phyloP scores from a whole-genome alignment of 768 basidiomycete species.

The Trichaptum fuscoviolaceum region DNA sequence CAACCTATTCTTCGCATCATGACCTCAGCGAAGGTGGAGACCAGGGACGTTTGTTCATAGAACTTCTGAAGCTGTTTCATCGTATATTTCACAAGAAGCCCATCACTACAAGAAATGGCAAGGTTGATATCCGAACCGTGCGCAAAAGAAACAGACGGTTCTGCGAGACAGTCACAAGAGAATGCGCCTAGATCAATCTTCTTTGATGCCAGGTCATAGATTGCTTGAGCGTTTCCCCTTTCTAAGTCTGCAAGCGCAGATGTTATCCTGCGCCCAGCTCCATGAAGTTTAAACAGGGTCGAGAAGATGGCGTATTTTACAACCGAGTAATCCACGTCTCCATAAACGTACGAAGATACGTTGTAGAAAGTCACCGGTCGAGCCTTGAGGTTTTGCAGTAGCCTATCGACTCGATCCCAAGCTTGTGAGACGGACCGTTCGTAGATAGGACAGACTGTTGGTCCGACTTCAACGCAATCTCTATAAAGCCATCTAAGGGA shows the following conservation, averaged over 20 bases:
- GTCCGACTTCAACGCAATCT: slow-evolving; percentile 1
- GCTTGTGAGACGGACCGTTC: slow-evolving; percentile 17
- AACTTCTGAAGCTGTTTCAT: slow-evolving; percentile 10
- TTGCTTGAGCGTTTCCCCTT: slow-evolving; percentile 20
- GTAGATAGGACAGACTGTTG: slow-evolving; percentile 17
- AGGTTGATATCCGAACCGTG: slow-evolving; percentile 3
- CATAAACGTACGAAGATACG: slow-evolving; percentile 14
- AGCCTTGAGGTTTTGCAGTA: slow-evolving; percentile 14
- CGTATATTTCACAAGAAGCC: slow-evolving; percentile 8
- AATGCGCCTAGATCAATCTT: slow-evolving; percentile 6
- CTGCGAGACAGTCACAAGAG: slow-evolving; percentile 5
- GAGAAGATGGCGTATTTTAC: slow-evolving; percentile 18
- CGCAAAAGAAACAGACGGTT: not conserved
- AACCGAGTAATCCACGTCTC: slow-evolving; percentile 20
- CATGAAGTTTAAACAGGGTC: slow-evolving; percentile 21
- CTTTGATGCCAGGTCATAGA: slow-evolving; percentile 9
- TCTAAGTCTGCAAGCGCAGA: slow-evolving; percentile 21
- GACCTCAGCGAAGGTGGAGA: slow-evolving; percentile 17
- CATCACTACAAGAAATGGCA: slow-evolving; percentile 18
- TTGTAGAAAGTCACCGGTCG: slow-evolving; percentile 19
- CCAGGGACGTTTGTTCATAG: slow-evolving; percentile 7
- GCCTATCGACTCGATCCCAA: slow-evolving; percentile 14
- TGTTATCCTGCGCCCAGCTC: slow-evolving; percentile 15
- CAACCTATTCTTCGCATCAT: not conserved
- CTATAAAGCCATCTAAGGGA: slow-evolving; percentile 4